Evolutionary conservation across 305 asterid genomes (phyloP).

Genomic region (Stenogyne calaminthoides): DNA sequence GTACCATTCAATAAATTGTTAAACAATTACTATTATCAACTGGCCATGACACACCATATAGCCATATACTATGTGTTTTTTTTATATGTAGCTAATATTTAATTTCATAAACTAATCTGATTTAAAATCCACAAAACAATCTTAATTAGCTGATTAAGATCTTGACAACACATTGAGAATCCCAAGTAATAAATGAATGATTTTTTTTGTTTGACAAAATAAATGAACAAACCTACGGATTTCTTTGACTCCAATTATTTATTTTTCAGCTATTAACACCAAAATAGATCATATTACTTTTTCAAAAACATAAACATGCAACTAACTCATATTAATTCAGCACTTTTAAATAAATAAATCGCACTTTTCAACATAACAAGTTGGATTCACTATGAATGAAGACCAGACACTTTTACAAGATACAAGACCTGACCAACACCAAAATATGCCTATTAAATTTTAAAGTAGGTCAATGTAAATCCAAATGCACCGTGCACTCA

Average conservation of each 20-base stretch:
- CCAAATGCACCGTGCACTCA: too few relatives aligned
- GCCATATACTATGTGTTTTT: neutral
- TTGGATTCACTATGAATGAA: too few relatives aligned
- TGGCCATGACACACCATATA: neutral
- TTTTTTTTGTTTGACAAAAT: neutral
- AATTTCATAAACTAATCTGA: neutral
- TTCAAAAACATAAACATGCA: too few relatives aligned
- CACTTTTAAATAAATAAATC: too few relatives aligned
- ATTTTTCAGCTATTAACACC: neutral
- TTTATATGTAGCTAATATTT: neutral
- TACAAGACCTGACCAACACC: too few relatives aligned
- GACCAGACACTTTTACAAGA: too few relatives aligned
- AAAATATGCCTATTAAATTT: neutral
- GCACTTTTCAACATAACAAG: too few relatives aligned
- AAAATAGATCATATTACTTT: too few relatives aligned
- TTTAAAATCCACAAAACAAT: neutral
- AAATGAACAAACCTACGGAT: neutral
- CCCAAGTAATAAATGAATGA: conserved; percentile 8
- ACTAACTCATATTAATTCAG: too few relatives aligned
- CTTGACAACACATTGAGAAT: neutral
- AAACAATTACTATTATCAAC: neutral
- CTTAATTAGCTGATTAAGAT: neutral
- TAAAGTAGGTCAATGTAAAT: too few relatives aligned
- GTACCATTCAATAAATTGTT: too few relatives aligned
- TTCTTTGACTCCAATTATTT: neutral